These are phyloP conservation scores for Priceomyces medius DNA, from an alignment of 805 yeast genomes.

Conservation along the genomic window DNA sequence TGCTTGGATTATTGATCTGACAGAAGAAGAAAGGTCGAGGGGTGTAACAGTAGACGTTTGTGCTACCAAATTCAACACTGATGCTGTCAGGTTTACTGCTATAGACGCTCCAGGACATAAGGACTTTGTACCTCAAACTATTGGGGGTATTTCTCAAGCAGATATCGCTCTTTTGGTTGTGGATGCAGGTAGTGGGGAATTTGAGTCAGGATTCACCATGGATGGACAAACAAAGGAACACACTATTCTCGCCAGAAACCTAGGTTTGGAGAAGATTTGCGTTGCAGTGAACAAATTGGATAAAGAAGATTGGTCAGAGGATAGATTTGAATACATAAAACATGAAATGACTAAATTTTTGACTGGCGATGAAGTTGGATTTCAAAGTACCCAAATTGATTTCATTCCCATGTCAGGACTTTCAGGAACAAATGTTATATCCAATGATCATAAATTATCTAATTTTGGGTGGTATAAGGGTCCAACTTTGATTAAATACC, in stretches of 20 bases:
- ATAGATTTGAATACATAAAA: slow-evolving; percentile 51
- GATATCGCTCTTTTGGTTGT: slow-evolving; percentile 72
- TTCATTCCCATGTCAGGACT: slow-evolving; percentile 73
- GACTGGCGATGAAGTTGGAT: slow-evolving; percentile 51
- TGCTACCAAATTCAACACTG: slow-evolving; percentile 63
- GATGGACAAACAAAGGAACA: slow-evolving; percentile 83
- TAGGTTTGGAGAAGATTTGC: slow-evolving; percentile 62
- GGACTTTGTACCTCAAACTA: slow-evolving; percentile 84
- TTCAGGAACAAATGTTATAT: slow-evolving; percentile 63
- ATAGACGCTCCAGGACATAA: slow-evolving; percentile 85
- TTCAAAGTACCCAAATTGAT: slow-evolving; percentile 34
- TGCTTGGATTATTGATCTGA: slow-evolving; percentile 86
- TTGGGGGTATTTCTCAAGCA: slow-evolving; percentile 78
- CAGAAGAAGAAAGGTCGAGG: slow-evolving; percentile 67
- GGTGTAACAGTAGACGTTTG: slow-evolving; percentile 82
- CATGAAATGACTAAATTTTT: slow-evolving; percentile 51
- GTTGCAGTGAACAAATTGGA: slow-evolving; percentile 75
- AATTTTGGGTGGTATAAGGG: slow-evolving; percentile 50
- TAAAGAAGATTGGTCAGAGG: slow-evolving; percentile 54
- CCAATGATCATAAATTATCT: slow-evolving; percentile 27
- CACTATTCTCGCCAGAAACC: slow-evolving; percentile 60
- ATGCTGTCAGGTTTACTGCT: slow-evolving; percentile 56
- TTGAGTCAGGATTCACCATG: slow-evolving; percentile 64
- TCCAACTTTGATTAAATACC: slow-evolving; percentile 39
- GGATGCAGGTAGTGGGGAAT: slow-evolving; percentile 64